Conservation (phyloP, 495 filamentous ascomycete genomes). For the Trichocladium uniseriatum region DNA sequence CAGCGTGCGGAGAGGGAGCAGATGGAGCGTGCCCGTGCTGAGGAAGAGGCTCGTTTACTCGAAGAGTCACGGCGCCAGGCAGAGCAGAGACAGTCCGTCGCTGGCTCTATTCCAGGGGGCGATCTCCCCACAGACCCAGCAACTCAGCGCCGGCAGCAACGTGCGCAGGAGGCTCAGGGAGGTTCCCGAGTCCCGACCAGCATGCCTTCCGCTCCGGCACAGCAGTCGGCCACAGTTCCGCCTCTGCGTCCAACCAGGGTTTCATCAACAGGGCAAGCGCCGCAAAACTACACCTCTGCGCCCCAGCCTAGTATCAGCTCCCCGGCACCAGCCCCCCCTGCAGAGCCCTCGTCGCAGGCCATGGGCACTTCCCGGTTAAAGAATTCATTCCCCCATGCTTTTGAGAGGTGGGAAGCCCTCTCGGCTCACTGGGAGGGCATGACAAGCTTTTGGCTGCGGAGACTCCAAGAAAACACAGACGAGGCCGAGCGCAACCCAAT, state of each 20-base stretch:
- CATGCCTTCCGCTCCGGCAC: constrained; percentile 6
- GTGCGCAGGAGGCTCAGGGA: constrained; percentile 20
- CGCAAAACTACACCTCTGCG: constrained; percentile 13
- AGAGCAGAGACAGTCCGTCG: constrained; percentile 45
- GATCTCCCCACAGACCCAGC: constrained; percentile 26
- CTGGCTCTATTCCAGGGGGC: constrained; percentile 48
- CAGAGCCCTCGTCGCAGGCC: constrained; percentile 24
- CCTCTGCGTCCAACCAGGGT: constrained; percentile 21
- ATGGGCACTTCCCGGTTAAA: constrained; percentile 28
- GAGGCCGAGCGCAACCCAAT: constrained; percentile 75
- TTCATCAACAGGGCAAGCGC: constrained; percentile 13
- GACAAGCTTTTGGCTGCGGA: constrained; percentile 92
- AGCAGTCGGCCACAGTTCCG: constrained; percentile 11
- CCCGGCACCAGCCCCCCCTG: constrained; percentile 19
- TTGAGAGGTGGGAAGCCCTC: constrained; percentile 92
- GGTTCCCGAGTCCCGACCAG: constrained; percentile 4
- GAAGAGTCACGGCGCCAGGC: constrained; percentile 42
- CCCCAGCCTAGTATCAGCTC: constrained; percentile 8
- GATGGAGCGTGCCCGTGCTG: constrained; percentile 40
- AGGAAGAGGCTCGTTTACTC: constrained; percentile 45
- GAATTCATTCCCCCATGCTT: constrained; percentile 82
- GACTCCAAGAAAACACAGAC: constrained; percentile 78
- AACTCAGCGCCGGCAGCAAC: constrained; percentile 35
- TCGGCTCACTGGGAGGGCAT: constrained; percentile 98
- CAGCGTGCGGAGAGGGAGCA: constrained; percentile 52